Conservation (phyloP, 1,139 yeast genomes). For the Fermentozyma sake region DNA sequence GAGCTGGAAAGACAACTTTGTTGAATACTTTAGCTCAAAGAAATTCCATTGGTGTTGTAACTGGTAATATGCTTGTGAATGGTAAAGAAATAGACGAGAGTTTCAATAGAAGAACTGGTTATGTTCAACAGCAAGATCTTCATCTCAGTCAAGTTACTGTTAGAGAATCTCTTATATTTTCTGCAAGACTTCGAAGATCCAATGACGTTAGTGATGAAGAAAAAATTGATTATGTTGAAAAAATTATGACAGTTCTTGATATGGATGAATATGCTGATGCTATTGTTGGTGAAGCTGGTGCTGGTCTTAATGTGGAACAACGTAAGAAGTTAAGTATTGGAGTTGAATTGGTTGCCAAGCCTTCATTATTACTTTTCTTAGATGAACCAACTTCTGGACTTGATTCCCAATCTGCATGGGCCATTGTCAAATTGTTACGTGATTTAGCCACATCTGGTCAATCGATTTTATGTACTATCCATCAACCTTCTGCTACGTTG, state of each 20-base stretch:
- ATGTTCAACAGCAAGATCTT: conserved; percentile 12
- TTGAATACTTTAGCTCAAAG: conserved; percentile 11
- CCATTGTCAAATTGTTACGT: conserved; percentile 11
- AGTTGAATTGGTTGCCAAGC: conserved; percentile 17
- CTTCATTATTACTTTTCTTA: conserved; percentile 13
- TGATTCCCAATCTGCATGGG: conserved; percentile 15
- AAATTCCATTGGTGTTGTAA: conserved; percentile 9
- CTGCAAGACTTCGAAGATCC: conserved; percentile 11
- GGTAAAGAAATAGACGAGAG: conserved; percentile 19
- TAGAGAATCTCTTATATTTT: conserved; percentile 10
- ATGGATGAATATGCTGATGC: conserved; percentile 11
- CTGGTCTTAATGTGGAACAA: conserved; percentile 12
- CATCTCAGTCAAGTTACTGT: conserved; percentile 10
- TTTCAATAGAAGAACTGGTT: conserved; percentile 38
- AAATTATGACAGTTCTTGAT: conserved; percentile 9
- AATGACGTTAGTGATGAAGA: conserved; percentile 6
- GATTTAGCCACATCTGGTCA: conserved; percentile 13
- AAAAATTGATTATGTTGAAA: conserved; percentile 11
- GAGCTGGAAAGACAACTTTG: conserved; percentile 12
- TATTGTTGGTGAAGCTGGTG: conserved; percentile 12
- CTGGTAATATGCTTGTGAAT: conserved; percentile 10
- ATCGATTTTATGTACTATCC: conserved; percentile 12
- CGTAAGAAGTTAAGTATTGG: conserved; percentile 16
- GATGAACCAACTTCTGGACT: conserved; percentile 18
- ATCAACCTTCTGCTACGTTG: conserved; percentile 12